These are phyloP conservation scores for Solanum hybrid DNA, from an alignment of 305 asterid genomes.

Conservation along the genomic window DNA sequence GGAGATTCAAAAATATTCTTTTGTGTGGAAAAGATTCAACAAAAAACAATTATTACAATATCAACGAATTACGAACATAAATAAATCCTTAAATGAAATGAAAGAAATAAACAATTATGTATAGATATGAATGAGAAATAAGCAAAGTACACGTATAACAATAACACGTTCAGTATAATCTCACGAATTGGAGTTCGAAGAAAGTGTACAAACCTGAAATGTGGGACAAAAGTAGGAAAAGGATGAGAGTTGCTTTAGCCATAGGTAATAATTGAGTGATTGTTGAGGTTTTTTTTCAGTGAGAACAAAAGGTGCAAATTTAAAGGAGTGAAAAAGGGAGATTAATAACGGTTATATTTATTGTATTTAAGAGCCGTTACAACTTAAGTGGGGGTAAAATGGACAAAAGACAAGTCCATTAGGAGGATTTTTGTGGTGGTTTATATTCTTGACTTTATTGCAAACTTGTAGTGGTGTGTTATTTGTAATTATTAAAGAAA, in stretches of 20 bases:
- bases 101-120: neutral
- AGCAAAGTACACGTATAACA: too few species aligned
- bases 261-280: conserved; percentile 2
- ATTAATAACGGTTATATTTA: conserved; percentile 1
- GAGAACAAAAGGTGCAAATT: neutral
- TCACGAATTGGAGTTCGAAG: accelerated
- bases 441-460: neutral
- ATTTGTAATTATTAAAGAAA: neutral
- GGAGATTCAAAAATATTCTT: too few species aligned
- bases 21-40: neutral
- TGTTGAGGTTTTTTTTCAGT: neutral
- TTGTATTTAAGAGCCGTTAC: neutral
- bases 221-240: conserved; percentile 14
- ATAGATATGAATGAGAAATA: neutral
- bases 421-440: neutral
- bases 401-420: neutral
- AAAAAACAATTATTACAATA: too few species aligned
- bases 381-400: neutral
- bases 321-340: neutral
- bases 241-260: conserved; percentile 22
- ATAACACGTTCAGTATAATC: too few species aligned
- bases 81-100: neutral
- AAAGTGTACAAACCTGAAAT: conserved; percentile 19
- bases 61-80: neutral
- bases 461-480: neutral